Evolutionary conservation across 768 basidiomycete species (phyloP).

Genomic region (Pilatotrama ljubarskyi): DNA sequence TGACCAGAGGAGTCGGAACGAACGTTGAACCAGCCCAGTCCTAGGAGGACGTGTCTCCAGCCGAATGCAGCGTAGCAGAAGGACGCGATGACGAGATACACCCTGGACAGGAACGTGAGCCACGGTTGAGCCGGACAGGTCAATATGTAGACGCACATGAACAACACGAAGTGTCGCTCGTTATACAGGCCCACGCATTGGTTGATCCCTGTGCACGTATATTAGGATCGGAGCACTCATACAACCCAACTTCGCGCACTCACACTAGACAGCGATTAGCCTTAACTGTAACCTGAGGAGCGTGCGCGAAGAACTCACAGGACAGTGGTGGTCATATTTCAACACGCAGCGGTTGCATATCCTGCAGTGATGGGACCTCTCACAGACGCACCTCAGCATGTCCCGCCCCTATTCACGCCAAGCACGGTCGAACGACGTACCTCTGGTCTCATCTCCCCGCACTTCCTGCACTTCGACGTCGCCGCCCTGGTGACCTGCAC

Average conservation of each 20-base stretch:
- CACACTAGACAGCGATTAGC: constrained; percentile 1
- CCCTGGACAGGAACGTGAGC: constrained; percentile 42
- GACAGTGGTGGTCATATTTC: constrained; percentile 91
- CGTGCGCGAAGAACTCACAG: constrained; percentile 51
- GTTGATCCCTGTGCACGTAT: constrained; percentile 75
- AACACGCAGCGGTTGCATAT: constrained; percentile 89
- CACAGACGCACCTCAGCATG: constrained; percentile 19
- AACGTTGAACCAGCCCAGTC: constrained; percentile 55
- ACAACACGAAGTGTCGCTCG: constrained; percentile 93
- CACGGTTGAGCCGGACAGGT: not conserved
- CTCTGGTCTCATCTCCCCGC: constrained; percentile 72
- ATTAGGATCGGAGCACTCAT: too few relatives aligned
- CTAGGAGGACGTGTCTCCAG: constrained; percentile 55
- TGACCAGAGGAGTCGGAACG: constrained; percentile 1
- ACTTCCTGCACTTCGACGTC: constrained; percentile 66
- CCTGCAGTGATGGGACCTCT: constrained; percentile 93
- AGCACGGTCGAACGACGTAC: constrained; percentile 43
- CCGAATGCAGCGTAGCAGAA: constrained; percentile 64
- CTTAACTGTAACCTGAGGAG: not conserved
- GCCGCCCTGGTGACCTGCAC: constrained; percentile 54
- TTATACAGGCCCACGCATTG: constrained; percentile 97
- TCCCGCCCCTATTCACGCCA: not conserved
- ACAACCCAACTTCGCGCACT: not conserved
- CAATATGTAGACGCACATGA: constrained; percentile 61
- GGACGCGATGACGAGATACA: constrained; percentile 75